phyloP scores from a whole-genome alignment of 2,329 filamentous ascomycete genomes.

The Fusarium caatingaense region DNA sequence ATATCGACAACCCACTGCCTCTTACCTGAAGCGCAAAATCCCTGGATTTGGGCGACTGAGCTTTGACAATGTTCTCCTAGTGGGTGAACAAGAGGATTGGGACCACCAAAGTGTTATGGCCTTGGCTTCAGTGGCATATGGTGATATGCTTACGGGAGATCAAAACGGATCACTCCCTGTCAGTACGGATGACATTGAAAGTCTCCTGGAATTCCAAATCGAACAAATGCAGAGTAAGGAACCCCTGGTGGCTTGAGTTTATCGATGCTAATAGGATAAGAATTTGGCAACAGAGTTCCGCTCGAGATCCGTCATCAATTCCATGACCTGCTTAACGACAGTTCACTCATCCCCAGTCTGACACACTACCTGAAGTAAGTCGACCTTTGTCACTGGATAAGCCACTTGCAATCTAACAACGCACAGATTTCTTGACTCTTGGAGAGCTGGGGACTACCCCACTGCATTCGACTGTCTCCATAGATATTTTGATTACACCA shows the following conservation, averaged over 20 bases:
- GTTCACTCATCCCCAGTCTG: constrained; percentile 75
- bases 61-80: constrained; percentile 67
- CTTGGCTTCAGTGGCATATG: constrained; percentile 62
- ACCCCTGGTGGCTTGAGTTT: not conserved
- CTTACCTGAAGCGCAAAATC: constrained; percentile 72
- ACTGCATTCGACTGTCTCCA: constrained; percentile 92
- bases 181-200: constrained; percentile 84
- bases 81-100: constrained; percentile 64
- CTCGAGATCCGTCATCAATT: constrained; percentile 78
- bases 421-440: constrained; percentile 82
- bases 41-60: constrained; percentile 66
- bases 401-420: constrained; percentile 49
- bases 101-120: constrained; percentile 56
- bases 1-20: constrained; percentile 81
- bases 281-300: constrained; percentile 81
- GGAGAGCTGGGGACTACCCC: constrained; percentile 89
- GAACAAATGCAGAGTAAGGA: constrained; percentile 82
- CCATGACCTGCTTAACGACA: constrained; percentile 73
- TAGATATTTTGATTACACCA: constrained; percentile 96
- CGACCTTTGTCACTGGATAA: not conserved
- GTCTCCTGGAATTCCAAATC: constrained; percentile 87
- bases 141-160: constrained; percentile 62
- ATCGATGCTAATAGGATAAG: constrained; percentile 54
- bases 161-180: constrained; percentile 59
- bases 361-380: constrained; percentile 77